These are phyloP conservation scores for Daldinia eschscholtzii DNA, from an alignment of 2,329 filamentous ascomycete genomes.

Conservation along the genomic window DNA sequence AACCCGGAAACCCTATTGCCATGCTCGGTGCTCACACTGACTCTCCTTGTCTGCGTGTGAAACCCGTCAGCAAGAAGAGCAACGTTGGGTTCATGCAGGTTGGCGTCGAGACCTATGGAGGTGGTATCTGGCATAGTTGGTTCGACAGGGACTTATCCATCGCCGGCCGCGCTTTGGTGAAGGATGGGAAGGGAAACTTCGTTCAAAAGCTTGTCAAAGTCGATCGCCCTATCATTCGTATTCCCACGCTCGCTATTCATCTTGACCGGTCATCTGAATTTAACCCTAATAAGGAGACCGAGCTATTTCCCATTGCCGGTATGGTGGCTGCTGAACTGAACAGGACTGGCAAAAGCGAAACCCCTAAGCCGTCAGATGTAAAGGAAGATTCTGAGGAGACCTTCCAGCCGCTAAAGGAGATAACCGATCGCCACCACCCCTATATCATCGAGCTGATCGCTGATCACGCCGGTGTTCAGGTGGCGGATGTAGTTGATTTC, in stretches of 20 bases:
- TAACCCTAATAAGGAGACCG: constrained; percentile 95
- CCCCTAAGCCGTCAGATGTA: constrained; percentile 54
- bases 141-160: constrained; percentile 95
- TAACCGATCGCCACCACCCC: constrained; percentile 88
- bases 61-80: constrained; percentile 92
- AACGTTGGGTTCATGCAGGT: constrained; percentile 91
- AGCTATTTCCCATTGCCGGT: constrained; percentile 93
- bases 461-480: constrained; percentile 76
- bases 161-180: constrained; percentile 88
- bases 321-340: constrained; percentile 91
- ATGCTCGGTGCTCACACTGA: constrained; percentile 98
- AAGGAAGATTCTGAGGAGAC: constrained; percentile 59
- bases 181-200: constrained; percentile 78
- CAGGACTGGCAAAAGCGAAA: constrained; percentile 69
- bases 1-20: constrained; percentile 87
- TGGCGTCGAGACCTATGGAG: constrained; percentile 96
- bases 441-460: constrained; percentile 89
- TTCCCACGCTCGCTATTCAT: constrained; percentile 95
- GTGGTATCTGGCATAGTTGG: constrained; percentile 98
- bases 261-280: constrained; percentile 89
- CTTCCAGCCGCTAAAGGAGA: constrained; percentile 81
- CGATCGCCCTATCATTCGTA: constrained; percentile 88
- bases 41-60: constrained; percentile 90
- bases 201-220: constrained; percentile 90
- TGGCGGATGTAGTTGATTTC: constrained; percentile 86